phyloP scores from a whole-genome alignment of 1,284 basidiomycete genomes.

The Microbotryum intermedium region DNA sequence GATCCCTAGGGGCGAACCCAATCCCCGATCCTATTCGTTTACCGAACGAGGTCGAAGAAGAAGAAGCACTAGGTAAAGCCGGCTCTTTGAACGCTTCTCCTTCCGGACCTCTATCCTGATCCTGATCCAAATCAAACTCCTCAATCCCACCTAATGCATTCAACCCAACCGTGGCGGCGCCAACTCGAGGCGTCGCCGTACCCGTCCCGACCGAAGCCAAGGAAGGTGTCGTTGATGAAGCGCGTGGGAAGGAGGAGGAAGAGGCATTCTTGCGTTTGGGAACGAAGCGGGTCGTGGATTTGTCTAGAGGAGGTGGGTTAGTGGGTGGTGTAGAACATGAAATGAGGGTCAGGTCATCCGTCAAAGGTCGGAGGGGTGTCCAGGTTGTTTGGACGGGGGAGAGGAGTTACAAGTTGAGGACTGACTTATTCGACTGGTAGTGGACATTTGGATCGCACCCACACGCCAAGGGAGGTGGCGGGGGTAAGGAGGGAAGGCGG shows the following conservation, averaged over 20 bases:
- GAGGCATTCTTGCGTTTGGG: constrained; percentile 57
- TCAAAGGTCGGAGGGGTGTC: too few relatives aligned
- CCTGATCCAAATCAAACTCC: background rate
- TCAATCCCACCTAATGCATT: background rate
- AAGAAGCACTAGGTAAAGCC: background rate
- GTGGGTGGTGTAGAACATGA: background rate
- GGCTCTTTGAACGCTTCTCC: background rate
- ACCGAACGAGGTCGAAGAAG: background rate
- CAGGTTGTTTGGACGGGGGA: too few relatives aligned
- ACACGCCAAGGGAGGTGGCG: too few relatives aligned
- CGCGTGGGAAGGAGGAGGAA: constrained; percentile 27
- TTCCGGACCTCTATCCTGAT: background rate
- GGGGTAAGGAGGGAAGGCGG: too few relatives aligned
- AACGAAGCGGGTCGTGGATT: constrained; percentile 70
- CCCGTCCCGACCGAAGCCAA: background rate
- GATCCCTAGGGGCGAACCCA: too few relatives aligned
- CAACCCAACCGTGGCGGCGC: background rate
- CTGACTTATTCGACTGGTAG: constrained; percentile 18
- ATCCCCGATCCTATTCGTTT: background rate
- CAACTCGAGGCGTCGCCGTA: background rate
- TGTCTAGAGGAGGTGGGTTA: constrained; percentile 7
- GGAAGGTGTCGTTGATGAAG: constrained; percentile 18
- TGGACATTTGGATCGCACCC: too few relatives aligned
- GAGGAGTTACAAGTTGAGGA: background rate
- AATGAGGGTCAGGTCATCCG: accelerated